phyloP scores from a whole-genome alignment of 2,329 filamentous ascomycete genomes.

The Zasmidium angulare region DNA sequence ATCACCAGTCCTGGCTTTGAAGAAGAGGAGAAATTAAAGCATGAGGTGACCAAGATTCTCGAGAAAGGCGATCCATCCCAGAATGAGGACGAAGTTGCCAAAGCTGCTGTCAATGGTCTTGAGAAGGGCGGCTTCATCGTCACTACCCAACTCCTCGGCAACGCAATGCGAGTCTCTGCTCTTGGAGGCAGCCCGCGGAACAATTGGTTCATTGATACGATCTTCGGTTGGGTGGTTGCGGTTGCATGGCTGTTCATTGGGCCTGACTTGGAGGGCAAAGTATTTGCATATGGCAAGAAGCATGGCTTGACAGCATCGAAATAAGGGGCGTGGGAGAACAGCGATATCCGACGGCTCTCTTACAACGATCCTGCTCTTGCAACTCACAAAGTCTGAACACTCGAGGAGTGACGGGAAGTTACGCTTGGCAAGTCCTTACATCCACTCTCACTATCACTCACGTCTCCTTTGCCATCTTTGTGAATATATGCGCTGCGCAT shows the following conservation, averaged over 20 bases:
- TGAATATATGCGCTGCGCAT: too few relatives aligned
- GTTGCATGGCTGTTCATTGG: slow-evolving; percentile 58
- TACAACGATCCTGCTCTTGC: too few relatives aligned
- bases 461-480: not conserved
- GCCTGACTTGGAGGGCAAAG: slow-evolving; percentile 58
- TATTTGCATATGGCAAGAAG: slow-evolving; percentile 58
- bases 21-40: slow-evolving; percentile 76
- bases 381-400: too few relatives aligned
- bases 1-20: slow-evolving; percentile 76
- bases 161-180: slow-evolving; percentile 65
- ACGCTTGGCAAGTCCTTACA: not conserved
- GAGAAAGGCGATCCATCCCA: slow-evolving; percentile 82
- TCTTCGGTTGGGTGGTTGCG: slow-evolving; percentile 54
- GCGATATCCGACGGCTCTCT: too few relatives aligned
- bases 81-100: slow-evolving; percentile 75
- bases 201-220: slow-evolving; percentile 53
- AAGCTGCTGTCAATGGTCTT: slow-evolving; percentile 66
- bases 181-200: slow-evolving; percentile 56
- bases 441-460: not conserved
- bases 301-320: slow-evolving; percentile 39
- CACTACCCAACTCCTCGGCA: slow-evolving; percentile 70
- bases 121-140: slow-evolving; percentile 80
- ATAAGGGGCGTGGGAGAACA: not conserved
- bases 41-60: slow-evolving; percentile 72
- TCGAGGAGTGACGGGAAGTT: too few relatives aligned